These are phyloP conservation scores for Zancudomyces culisetae DNA, from an alignment of 371 early-diverging fungal genomes.

Conservation along the genomic window DNA sequence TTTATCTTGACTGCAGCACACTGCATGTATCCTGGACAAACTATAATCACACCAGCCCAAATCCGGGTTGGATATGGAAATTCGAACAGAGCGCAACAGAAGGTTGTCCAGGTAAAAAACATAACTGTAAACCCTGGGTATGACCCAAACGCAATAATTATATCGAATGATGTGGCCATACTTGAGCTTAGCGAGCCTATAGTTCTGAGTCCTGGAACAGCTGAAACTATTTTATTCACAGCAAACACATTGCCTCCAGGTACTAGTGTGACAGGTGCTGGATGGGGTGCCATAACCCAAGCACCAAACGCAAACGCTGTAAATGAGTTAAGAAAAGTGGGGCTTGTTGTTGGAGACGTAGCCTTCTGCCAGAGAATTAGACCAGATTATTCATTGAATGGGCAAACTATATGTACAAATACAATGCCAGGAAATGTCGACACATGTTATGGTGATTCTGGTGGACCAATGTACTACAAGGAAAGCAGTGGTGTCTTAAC, in stretches of 20 bases:
- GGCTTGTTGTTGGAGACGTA: not conserved
- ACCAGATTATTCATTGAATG: not conserved
- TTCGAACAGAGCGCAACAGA: slow-evolving; percentile 6
- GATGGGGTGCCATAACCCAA: not conserved
- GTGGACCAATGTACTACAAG: slow-evolving; percentile 24
- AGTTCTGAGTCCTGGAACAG: not conserved
- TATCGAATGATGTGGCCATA: slow-evolving; percentile 14
- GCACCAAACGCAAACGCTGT: not conserved
- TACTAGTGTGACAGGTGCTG: not conserved
- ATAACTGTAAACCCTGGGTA: slow-evolving; percentile 15
- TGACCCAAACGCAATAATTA: not conserved
- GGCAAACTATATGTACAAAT: not conserved
- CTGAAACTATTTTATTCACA: not conserved
- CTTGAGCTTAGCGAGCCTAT: slow-evolving; percentile 7
- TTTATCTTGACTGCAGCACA: slow-evolving; percentile 29
- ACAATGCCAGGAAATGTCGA: slow-evolving; percentile 11
- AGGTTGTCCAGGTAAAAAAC: slow-evolving; percentile 1
- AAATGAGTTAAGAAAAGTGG: not conserved
- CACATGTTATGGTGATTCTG: slow-evolving; percentile 29
- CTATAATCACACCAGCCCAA: not conserved
- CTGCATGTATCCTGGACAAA: slow-evolving; percentile 13
- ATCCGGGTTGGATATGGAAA: slow-evolving; percentile 11
- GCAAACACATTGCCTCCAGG: not conserved
- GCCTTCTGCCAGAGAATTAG: not conserved
- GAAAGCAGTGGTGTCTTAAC: slow-evolving; percentile 10